These are phyloP conservation scores for Xylariomycetidae sp. DNA, from an alignment of 2,329 filamentous ascomycete genomes.

Conservation along the genomic window DNA sequence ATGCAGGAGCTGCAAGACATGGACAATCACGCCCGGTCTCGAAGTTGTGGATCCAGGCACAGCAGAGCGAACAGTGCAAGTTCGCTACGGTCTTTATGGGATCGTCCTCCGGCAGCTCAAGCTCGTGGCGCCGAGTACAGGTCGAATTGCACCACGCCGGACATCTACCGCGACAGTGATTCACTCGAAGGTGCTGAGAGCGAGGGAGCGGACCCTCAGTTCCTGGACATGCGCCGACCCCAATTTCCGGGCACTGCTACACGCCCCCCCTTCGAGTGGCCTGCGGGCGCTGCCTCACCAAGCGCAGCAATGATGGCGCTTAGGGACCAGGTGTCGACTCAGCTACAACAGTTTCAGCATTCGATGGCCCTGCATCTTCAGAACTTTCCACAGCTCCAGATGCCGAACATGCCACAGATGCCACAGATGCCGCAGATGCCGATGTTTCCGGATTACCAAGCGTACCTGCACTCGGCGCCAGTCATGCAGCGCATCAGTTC, in stretches of 20 bases:
- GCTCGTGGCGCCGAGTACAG: slow-evolving; percentile 31
- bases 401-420: slow-evolving; percentile 63
- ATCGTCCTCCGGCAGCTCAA: slow-evolving; percentile 37
- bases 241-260: slow-evolving; percentile 18
- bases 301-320: slow-evolving; percentile 62
- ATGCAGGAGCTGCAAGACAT: slow-evolving; percentile 57
- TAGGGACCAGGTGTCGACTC: slow-evolving; percentile 66
- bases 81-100: slow-evolving; percentile 63
- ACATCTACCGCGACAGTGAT: slow-evolving; percentile 32
- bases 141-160: too few relatives aligned
- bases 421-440: slow-evolving; percentile 52
- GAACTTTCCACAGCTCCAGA: slow-evolving; percentile 55
- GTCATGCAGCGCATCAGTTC: slow-evolving; percentile 69
- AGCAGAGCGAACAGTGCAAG: slow-evolving; percentile 61
- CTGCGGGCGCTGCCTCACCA: slow-evolving; percentile 42
- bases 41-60: slow-evolving; percentile 55
- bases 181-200: slow-evolving; percentile 30
- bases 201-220: slow-evolving; percentile 34
- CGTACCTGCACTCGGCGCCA: slow-evolving; percentile 50
- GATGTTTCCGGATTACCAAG: slow-evolving; percentile 65
- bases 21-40: slow-evolving; percentile 57
- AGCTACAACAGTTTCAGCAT: slow-evolving; percentile 72
- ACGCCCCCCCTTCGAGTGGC: slow-evolving; percentile 17
- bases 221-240: slow-evolving; percentile 31
- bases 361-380: slow-evolving; percentile 61